A percentile compares a stretch with the other conserved stretches of the same genome.
phyloP scores from a whole-genome alignment of 768 basidiomycete genomes.

The Lactarius trivialis region DNA sequence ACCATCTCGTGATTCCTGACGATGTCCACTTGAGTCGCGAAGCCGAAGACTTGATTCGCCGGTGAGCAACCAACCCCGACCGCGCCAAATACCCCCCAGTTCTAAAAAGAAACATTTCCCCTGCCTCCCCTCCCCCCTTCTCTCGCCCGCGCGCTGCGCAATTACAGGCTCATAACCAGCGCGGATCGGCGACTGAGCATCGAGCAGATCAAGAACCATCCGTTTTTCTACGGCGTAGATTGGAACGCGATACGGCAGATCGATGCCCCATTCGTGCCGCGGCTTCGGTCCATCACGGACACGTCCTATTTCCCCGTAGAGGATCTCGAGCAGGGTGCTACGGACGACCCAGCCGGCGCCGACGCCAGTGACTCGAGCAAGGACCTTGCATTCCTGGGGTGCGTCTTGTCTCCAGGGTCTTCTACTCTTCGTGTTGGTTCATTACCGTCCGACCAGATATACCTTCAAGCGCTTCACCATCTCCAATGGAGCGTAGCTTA shows the following conservation, averaged over 20 bases:
- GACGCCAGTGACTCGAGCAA: constrained; percentile 41
- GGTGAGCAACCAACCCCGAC: constrained; percentile 41
- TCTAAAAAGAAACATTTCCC: too few species aligned
- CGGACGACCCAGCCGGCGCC: constrained; percentile 38
- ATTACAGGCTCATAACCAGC: constrained; percentile 69
- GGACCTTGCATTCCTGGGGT: constrained; percentile 56
- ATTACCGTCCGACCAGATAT: constrained; percentile 42
- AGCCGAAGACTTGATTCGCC: constrained; percentile 80
- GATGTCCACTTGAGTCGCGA: constrained; percentile 90
- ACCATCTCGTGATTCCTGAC: constrained; percentile 83
- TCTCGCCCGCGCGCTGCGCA: too few species aligned
- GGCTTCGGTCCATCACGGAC: constrained; percentile 86
- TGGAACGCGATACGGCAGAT: constrained; percentile 85
- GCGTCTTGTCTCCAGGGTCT: constrained; percentile 21
- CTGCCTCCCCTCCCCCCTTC: not conserved
- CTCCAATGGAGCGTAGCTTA: constrained; percentile 48
- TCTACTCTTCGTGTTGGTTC: not conserved
- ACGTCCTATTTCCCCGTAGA: constrained; percentile 99
- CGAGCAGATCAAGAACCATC: constrained; percentile 86
- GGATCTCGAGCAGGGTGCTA: constrained; percentile 69
- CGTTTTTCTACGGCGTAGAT: constrained; percentile 95
- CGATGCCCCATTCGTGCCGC: constrained; percentile 95
- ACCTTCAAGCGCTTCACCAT: constrained; percentile 74
- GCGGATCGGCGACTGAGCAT: constrained; percentile 70
- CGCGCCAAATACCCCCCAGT: not conserved